phyloP scores from a whole-genome alignment of 805 yeast genomes.

The Candida khao-thaluensis region DNA sequence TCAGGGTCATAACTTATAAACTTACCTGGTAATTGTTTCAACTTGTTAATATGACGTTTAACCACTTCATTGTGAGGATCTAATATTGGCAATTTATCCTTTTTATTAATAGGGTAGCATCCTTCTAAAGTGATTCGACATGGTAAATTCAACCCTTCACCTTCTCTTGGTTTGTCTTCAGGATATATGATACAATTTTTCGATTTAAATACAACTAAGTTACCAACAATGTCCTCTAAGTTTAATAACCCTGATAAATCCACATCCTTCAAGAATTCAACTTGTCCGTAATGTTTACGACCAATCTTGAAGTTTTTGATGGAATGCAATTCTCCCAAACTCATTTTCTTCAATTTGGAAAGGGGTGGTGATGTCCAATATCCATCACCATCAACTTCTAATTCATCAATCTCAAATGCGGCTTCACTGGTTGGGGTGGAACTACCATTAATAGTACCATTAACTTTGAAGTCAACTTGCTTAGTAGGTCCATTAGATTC shows the following conservation, averaged over 20 bases:
- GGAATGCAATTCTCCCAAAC: slow-evolving; percentile 61
- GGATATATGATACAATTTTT: slow-evolving; percentile 73
- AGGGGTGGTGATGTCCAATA: slow-evolving; percentile 86
- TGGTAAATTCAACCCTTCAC: slow-evolving; percentile 82
- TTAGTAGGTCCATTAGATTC: slow-evolving; percentile 14
- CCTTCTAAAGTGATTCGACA: slow-evolving; percentile 72
- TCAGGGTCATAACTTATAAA: slow-evolving; percentile 77
- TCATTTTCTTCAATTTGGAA: slow-evolving; percentile 55
- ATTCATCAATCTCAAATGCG: slow-evolving; percentile 13
- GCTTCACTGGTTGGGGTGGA: slow-evolving; percentile 17
- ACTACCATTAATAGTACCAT: slow-evolving; percentile 5
- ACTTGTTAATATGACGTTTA: slow-evolving; percentile 62
- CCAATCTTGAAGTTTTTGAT: slow-evolving; percentile 74
- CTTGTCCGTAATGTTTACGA: slow-evolving; percentile 70
- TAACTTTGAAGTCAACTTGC: slow-evolving; percentile 19
- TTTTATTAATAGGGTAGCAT: slow-evolving; percentile 77
- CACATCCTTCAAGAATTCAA: slow-evolving; percentile 77
- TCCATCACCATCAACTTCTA: slow-evolving; percentile 60
- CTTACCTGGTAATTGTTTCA: slow-evolving; percentile 57
- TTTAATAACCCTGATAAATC: slow-evolving; percentile 71
- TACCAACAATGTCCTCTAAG: slow-evolving; percentile 55
- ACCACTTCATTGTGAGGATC: slow-evolving; percentile 76
- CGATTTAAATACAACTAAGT: slow-evolving; percentile 57
- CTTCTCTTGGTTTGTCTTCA: slow-evolving; percentile 62
- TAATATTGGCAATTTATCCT: slow-evolving; percentile 67